Conservation (phyloP, 1,284 basidiomycete species). For the Laetiporus sulphureus region DNA sequence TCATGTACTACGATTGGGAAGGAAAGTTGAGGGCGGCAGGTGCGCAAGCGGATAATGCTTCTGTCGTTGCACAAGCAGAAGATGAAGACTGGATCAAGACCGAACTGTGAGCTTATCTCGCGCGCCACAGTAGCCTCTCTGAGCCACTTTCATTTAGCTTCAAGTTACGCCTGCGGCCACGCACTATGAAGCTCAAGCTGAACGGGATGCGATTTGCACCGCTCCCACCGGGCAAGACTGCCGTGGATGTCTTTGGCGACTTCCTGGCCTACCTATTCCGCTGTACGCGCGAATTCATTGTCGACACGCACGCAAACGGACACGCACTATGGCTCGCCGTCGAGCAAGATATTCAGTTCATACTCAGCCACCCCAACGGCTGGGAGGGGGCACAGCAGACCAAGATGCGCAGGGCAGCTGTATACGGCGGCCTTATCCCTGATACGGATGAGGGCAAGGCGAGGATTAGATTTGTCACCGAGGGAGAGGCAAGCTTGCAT, state of each 20-base stretch:
- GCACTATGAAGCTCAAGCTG: slow-evolving; percentile 70
- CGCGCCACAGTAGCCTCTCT: slow-evolving; percentile 1
- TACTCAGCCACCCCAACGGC: slow-evolving; percentile 72
- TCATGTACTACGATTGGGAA: slow-evolving; percentile 61
- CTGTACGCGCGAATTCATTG: slow-evolving; percentile 67
- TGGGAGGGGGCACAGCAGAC: slow-evolving; percentile 79
- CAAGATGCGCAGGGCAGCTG: slow-evolving; percentile 64
- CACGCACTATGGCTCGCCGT: slow-evolving; percentile 56
- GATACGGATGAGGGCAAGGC: slow-evolving; percentile 65
- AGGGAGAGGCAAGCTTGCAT: slow-evolving; percentile 75
- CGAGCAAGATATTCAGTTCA: slow-evolving; percentile 60
- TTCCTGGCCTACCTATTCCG: slow-evolving; percentile 67
- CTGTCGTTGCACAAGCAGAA: slow-evolving; percentile 56
- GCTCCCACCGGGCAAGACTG: slow-evolving; percentile 56
- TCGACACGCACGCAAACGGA: slow-evolving; percentile 69
- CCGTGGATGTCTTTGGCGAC: slow-evolving; percentile 71
- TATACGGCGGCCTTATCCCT: slow-evolving; percentile 59
- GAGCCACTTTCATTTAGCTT: slow-evolving; percentile 48
- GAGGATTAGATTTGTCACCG: slow-evolving; percentile 70
- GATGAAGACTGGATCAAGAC: slow-evolving; percentile 69
- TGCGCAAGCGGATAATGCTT: slow-evolving; percentile 61
- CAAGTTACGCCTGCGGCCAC: slow-evolving; percentile 70
- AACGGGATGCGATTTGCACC: slow-evolving; percentile 69
- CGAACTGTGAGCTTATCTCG: slow-evolving; percentile 47
- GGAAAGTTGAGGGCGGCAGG: slow-evolving; percentile 64